Base-by-base conservation (phyloP, 2,329 filamentous ascomycete genomes). In the Scedosporium boydii region DNA sequence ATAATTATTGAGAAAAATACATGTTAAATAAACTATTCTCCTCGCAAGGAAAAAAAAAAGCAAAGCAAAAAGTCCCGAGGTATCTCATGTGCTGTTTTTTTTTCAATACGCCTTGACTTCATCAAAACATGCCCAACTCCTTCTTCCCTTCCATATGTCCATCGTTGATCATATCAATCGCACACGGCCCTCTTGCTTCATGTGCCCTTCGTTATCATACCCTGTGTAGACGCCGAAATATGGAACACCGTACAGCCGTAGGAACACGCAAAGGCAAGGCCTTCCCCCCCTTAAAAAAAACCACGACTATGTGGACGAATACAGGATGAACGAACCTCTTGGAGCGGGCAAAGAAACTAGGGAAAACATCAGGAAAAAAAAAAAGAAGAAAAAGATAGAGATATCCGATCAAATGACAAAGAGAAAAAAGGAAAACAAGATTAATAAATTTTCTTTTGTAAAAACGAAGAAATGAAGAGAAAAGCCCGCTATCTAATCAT, bases 51-150 rank as follows among this genome's bases (percentile, higher is more conserved):
- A 34, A 34, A 6, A 34, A 6, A 7, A 34, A 34, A 34, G 29
- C 29, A 34, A 34, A 34, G 29, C 6, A 58, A 42, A 58, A 57
- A 27, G 21, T 27, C 41, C 58, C 58, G 41, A 53, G 58, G 58
- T 60, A 60, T 60, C 46, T 51, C 58, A 51, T 48, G 42, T 60
- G 23, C 16, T 60, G n/a, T 38, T n/a, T 48, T 38, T n/a, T 48
- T 48, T 48, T 58, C 55, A 58, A 34, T 58, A 38, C 55, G 26
- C 55, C 55, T 29, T 58, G 26, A 23, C 55, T 53, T 53, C 48
- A 53, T 21, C n/a, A 53, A 58, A 46, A 44, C 21, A n/a, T 18
- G 18, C 26, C 56, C 56, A 58, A 58, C 56, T 38, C 34, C 34
- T 18, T 38, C 56, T 34, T 42, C 29, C 56, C 27, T 14, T 38